These are phyloP conservation scores for Saccharomyces kudriavzevii DNA, from an alignment of 805 yeast genomes.

Conservation along the genomic window DNA sequence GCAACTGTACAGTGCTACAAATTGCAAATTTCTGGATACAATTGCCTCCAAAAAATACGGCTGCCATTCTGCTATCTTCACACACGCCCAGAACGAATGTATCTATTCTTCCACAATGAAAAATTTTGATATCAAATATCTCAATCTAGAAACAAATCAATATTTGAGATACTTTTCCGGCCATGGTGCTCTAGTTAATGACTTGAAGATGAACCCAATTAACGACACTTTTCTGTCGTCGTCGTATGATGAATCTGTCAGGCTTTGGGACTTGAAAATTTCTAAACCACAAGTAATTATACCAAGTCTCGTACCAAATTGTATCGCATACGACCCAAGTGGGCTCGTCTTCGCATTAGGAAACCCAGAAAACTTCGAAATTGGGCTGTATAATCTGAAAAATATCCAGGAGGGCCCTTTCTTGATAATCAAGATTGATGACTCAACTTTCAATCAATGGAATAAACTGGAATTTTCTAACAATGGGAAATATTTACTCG, in stretches of 20 bases:
- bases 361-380: slow-evolving; percentile 34
- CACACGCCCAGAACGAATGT: slow-evolving; percentile 64
- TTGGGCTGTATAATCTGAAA: slow-evolving; percentile 55
- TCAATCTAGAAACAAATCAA: slow-evolving; percentile 68
- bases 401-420: slow-evolving; percentile 54
- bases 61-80: slow-evolving; percentile 75
- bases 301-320: slow-evolving; percentile 45
- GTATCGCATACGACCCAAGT: slow-evolving; percentile 73
- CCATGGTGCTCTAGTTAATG: slow-evolving; percentile 68
- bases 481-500: slow-evolving; percentile 55
- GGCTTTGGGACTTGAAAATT: slow-evolving; percentile 79
- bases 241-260: slow-evolving; percentile 68
- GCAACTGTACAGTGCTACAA: slow-evolving; percentile 69
- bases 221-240: slow-evolving; percentile 58
- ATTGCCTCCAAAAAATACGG: slow-evolving; percentile 87
- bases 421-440: slow-evolving; percentile 32
- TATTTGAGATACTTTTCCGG: slow-evolving; percentile 83
- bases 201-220: slow-evolving; percentile 65
- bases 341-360: slow-evolving; percentile 76
- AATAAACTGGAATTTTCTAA: slow-evolving; percentile 70
- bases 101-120: slow-evolving; percentile 78
- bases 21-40: slow-evolving; percentile 61
- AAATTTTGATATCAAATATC: slow-evolving; percentile 66
- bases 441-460: slow-evolving; percentile 37
- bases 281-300: slow-evolving; percentile 57